Conservation (phyloP, 345 rosid genomes). For the Eucalyptus albens region DNA sequence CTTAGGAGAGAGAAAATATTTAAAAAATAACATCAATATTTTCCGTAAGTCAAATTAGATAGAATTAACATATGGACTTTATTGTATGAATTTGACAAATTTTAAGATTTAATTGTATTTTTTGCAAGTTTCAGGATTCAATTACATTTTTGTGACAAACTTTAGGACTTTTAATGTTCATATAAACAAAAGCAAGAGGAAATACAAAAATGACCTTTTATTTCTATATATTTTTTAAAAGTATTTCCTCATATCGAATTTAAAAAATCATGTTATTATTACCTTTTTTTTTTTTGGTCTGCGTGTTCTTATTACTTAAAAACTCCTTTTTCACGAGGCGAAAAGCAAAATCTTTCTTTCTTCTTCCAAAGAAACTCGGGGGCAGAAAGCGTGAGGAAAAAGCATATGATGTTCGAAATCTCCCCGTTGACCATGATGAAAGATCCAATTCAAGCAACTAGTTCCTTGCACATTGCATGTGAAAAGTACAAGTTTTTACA, state of each 20-base stretch:
- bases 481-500: background rate
- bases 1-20: no score
- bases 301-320: background rate
- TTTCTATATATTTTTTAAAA: background rate
- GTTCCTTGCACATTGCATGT: background rate
- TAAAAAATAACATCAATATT: no score
- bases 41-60: no score
- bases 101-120: rapidly evolving
- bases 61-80: no score
- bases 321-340: background rate
- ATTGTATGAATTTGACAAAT: no score
- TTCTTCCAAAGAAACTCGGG: background rate
- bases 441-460: background rate
- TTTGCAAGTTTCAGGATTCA: rapidly evolving
- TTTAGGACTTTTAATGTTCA: no score
- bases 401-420: background rate
- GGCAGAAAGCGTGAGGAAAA: background rate
- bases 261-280: background rate
- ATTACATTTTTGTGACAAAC: no score
- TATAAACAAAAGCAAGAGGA: background rate
- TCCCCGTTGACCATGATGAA: background rate
- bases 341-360: background rate
- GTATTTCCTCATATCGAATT: background rate
- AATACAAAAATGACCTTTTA: background rate
- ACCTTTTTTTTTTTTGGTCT: background rate